Conservation (phyloP, 768 basidiomycete genomes). For the Pholiota molesta region DNA sequence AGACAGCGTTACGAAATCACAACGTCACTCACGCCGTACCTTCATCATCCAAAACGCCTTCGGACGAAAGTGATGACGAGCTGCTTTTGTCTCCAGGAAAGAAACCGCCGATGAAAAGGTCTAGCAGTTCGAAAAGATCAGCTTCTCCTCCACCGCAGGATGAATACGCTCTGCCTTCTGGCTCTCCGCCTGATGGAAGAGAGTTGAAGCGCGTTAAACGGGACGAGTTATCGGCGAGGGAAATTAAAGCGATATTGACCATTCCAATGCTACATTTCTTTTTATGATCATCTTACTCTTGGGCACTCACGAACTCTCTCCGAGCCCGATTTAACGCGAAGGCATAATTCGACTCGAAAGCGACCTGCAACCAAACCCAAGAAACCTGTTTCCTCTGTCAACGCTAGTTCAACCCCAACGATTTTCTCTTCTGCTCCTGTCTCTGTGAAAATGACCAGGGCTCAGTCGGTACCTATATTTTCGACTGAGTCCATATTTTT, state of each 20-base stretch:
- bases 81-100: conserved; percentile 48
- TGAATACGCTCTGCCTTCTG: conserved; percentile 28
- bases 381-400: conserved; percentile 30
- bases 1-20: conserved; percentile 36
- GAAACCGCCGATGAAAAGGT: conserved; percentile 17
- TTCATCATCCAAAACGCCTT: conserved; percentile 15
- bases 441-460: conserved; percentile 35
- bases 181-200: conserved; percentile 31
- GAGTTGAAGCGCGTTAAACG: conserved; percentile 41
- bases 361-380: conserved; percentile 28
- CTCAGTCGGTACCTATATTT: conserved; percentile 38
- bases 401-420: conserved; percentile 22
- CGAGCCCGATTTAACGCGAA: conserved; percentile 30
- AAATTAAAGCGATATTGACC: conserved; percentile 18
- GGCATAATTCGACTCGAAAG: conserved; percentile 25
- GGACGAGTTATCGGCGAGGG: conserved; percentile 20
- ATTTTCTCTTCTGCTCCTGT: conserved; percentile 19
- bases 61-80: conserved; percentile 47
- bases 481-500: conserved; percentile 36
- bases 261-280: conserved; percentile 13
- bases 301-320: conserved; percentile 38
- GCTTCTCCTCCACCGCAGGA: conserved; percentile 39
- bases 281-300: conserved; percentile 11
- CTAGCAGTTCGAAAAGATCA: conserved; percentile 38
- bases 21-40: conserved; percentile 7